A percentile compares a stretch with the other conserved stretches of the same genome.
Conservation (phyloP, 257 asterid genomes). For the Capsicum chinense region DNA sequence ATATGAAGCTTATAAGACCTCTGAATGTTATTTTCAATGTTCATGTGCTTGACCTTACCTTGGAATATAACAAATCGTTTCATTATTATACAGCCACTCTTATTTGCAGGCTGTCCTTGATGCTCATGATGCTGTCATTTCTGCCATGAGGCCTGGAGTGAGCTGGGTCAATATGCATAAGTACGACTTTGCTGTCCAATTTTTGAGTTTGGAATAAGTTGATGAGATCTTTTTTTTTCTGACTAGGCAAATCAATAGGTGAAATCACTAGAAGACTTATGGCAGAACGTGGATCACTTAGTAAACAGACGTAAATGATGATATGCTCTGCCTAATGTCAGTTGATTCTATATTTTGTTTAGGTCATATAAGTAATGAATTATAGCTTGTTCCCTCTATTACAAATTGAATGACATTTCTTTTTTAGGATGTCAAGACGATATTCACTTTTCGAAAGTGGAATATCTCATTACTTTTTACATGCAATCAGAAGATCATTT, state of each 20-base stretch:
- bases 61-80: neutral
- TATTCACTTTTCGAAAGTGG: slow-evolving; percentile 5
- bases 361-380: neutral
- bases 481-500: no score
- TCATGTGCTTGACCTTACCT: neutral
- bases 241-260: neutral
- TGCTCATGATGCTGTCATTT: slow-evolving; percentile 95
- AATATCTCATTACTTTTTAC: no score
- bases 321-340: neutral
- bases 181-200: slow-evolving; percentile 52
- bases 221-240: neutral
- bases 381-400: slow-evolving; percentile 11
- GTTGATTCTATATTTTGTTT: neutral
- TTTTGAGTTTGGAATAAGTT: slow-evolving; percentile 28
- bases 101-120: slow-evolving; percentile 87
- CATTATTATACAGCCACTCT: neutral
- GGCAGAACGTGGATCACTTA: slow-evolving; percentile 11
- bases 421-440: neutral
- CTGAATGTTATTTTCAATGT: neutral
- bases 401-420: slow-evolving; percentile 6
- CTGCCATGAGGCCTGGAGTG: slow-evolving; percentile 87
- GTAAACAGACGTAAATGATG: slow-evolving; percentile 3
- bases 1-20: slow-evolving; percentile 13
- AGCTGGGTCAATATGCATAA: slow-evolving; percentile 95
- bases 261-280: neutral